A percentile compares a stretch with the other conserved stretches of the same genome.
Evolutionary conservation across 345 rosid species (phyloP).

Genomic region (Passiflora organensis): DNA sequence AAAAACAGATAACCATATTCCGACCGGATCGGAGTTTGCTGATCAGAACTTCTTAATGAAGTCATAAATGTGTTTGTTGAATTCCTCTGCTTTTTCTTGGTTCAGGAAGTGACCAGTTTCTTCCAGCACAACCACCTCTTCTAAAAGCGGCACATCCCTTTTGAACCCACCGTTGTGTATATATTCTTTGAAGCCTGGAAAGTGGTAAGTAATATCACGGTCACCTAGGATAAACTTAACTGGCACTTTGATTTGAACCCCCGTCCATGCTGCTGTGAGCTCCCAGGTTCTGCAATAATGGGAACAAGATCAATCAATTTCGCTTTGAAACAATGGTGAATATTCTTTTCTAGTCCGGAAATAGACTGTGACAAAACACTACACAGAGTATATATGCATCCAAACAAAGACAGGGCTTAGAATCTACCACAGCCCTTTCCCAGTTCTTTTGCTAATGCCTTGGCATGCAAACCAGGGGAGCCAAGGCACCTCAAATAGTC

Average conservation of each 20-base stretch:
- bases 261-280: slow-evolving; percentile 3
- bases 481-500: no score
- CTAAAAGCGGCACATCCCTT: neutral
- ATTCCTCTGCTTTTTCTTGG: slow-evolving; percentile 11
- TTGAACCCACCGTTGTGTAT: slow-evolving; percentile 8
- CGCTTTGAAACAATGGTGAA: no score
- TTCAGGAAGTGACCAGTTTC: slow-evolving; percentile 6
- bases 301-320: neutral
- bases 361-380: no score
- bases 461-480: no score
- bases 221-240: slow-evolving; percentile 7
- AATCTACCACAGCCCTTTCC: no score
- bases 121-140: slow-evolving; percentile 14
- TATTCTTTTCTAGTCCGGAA: no score
- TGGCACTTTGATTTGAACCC: slow-evolving; percentile 5
- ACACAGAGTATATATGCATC: no score
- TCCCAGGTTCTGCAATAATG: slow-evolving; percentile 13
- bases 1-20: no score
- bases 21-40: no score
- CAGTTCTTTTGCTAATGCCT: no score
- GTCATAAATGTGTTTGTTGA: slow-evolving; percentile 8
- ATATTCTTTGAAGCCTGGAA: slow-evolving; percentile 8
- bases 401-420: no score
- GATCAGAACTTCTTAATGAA: neutral
- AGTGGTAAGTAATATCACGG: slow-evolving; percentile 6